Base-by-base conservation (phyloP, 2,329 filamentous ascomycete species). In the Dryadomyces sulphureus region DNA sequence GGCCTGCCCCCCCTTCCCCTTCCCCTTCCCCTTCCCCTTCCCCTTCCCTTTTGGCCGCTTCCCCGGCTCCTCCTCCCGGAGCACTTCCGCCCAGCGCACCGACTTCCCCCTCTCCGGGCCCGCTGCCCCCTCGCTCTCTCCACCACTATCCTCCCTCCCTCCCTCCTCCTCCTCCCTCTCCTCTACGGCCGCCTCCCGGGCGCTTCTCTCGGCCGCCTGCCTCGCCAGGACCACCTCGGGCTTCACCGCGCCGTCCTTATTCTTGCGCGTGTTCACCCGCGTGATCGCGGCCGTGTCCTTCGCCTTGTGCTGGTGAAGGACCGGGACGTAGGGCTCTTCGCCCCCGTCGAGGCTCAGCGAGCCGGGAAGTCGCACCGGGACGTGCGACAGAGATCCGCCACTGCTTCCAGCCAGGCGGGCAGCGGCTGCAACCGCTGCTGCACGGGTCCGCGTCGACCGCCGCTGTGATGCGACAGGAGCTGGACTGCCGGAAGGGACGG, bases 261-360 rank as follows among this genome's bases (percentile, higher is more conserved):
- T 70, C 51, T 65, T 66, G 24, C 64, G 58, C 1, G 67, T 70
- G 49, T 70, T 70, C 43, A 60, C 56, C 4, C 62, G 54, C 1
- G 67, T 70, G 38, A 67, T 48, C 2, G 61, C 56, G 0, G 64
- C 65, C 8, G 68, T 52, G 40, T 68, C 65, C 66, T 38, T 67
- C 66, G 14, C 59, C 60, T n/a, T n/a, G 48, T 51, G 63, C 40
- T 61, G 59, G 35, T 55, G 52, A 25, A 51, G 45, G 4, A 49
- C 49, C 9, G 51, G 48, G n/a, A 52, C 49, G 5, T 49, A 49
- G 35, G 39, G 35, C 45, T 48, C 49, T n/a, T 49, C 50, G 16
- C 58, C 59, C 16, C 52, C 53, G 42, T 55, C 51, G 38, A 56
- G 45, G 7, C 52, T 52, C 9, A 55, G 54, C 38, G 58, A 59